A percentile compares a stretch with the other conserved stretches of the same genome.
These are phyloP conservation scores for Colletotrichum plurivorum DNA, from an alignment of 2,329 filamentous ascomycete genomes.

Conservation along the genomic window DNA sequence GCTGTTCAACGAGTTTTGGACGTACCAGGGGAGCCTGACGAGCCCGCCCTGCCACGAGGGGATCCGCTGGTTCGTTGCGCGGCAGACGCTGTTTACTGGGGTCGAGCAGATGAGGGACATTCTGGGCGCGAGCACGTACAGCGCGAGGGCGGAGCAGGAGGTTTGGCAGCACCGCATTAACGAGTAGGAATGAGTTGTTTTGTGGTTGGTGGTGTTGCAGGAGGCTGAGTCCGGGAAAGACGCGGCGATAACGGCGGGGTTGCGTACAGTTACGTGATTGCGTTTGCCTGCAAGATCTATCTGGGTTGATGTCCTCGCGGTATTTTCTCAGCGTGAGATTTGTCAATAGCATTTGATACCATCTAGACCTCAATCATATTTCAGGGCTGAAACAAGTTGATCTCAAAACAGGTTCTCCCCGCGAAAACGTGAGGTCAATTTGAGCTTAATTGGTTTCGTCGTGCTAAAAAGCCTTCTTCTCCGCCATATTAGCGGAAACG, in stretches of 20 bases:
- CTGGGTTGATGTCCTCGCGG: neutral
- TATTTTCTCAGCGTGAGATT: neutral
- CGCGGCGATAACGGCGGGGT: neutral
- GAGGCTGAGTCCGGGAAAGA: neutral
- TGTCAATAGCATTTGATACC: slow-evolving; percentile 24
- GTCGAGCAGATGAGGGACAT: slow-evolving; percentile 62
- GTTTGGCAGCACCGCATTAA: slow-evolving; percentile 64
- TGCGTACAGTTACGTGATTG: neutral
- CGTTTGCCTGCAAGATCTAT: neutral
- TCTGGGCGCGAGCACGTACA: slow-evolving; percentile 59
- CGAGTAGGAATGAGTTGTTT: slow-evolving; percentile 43
- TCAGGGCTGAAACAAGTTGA: neutral
- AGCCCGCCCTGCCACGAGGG: slow-evolving; percentile 63
- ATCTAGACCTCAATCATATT: slow-evolving; percentile 14
- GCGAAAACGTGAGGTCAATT: slow-evolving; percentile 1
- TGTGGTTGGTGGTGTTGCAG: neutral
- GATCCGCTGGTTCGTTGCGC: slow-evolving; percentile 56
- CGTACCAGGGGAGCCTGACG: slow-evolving; percentile 62
- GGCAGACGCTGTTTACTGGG: slow-evolving; percentile 53
- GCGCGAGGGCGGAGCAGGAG: slow-evolving; percentile 59
- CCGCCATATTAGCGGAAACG: slow-evolving; percentile 21
- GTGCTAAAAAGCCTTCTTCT: neutral
- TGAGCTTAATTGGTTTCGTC: slow-evolving; percentile 17
- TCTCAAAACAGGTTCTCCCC: neutral
- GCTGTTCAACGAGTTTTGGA: slow-evolving; percentile 61